These are phyloP conservation scores for Sclerospora graminicola DNA, from an alignment of 352 stramenopile species.

Conservation along the genomic window DNA sequence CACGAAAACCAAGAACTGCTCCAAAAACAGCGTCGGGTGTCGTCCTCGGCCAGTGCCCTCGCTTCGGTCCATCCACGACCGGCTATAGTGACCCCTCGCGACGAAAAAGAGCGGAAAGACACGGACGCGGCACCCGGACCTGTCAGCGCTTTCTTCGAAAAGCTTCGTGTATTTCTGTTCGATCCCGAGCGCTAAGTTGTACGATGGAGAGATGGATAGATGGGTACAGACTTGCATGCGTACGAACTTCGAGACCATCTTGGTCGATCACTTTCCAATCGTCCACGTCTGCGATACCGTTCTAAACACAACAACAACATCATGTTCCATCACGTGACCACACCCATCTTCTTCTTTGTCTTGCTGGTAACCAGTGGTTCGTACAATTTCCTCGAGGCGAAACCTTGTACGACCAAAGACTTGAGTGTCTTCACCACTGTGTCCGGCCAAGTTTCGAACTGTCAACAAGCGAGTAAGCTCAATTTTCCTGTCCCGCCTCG, in stretches of 20 bases:
- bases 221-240: conserved; percentile 8
- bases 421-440: conserved; percentile 41
- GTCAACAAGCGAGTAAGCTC: conserved; percentile 25
- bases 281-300: conserved; percentile 10
- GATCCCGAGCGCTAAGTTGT: conserved; percentile 7
- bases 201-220: conserved; percentile 4
- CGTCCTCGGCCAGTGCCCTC: too few species aligned
- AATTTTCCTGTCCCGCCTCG: conserved; percentile 31
- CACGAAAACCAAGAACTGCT: conserved; percentile 50
- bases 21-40: too few species aligned
- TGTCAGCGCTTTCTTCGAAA: conserved; percentile 30
- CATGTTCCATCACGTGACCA: not conserved
- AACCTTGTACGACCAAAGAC: conserved; percentile 26
- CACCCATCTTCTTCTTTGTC: too few species aligned
- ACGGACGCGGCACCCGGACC: too few species aligned
- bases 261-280: conserved; percentile 14
- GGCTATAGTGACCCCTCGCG: conserved; percentile 13
- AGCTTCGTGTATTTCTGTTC: conserved; percentile 29
- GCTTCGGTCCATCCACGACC: too few species aligned
- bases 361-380: not conserved
- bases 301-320: conserved; percentile 1
- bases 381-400: not conserved
- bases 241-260: not conserved
- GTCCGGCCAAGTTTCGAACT: conserved; percentile 25
- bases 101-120: conserved; percentile 19